These are phyloP conservation scores for Exophiala aquamarina DNA, from an alignment of 2,329 filamentous ascomycete species.

Conservation along the genomic window DNA sequence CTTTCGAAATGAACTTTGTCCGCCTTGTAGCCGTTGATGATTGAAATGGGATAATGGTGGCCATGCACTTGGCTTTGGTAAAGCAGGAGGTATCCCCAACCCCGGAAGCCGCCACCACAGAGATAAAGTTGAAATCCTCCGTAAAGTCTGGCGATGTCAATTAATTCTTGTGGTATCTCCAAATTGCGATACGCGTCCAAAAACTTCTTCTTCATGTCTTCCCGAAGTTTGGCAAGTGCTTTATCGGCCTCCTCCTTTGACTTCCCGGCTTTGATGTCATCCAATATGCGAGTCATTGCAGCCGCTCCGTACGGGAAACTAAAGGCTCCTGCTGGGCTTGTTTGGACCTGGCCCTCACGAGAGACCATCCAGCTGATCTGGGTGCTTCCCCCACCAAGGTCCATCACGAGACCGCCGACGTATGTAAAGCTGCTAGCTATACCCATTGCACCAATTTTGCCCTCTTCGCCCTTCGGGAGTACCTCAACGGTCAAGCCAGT, in stretches of 20 bases:
- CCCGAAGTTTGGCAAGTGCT: slow-evolving; percentile 37
- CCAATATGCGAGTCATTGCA: slow-evolving; percentile 57
- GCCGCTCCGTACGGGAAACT: slow-evolving; percentile 71
- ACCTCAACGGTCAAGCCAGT: slow-evolving; percentile 70
- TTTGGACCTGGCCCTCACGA: slow-evolving; percentile 47
- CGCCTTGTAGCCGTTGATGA: slow-evolving; percentile 77
- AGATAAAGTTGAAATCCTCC: slow-evolving; percentile 72
- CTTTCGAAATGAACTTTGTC: slow-evolving; percentile 70
- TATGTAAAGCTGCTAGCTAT: slow-evolving; percentile 70
- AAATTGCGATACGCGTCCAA: slow-evolving; percentile 56
- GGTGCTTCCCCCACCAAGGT: slow-evolving; percentile 63
- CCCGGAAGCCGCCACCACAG: slow-evolving; percentile 84
- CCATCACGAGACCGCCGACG: slow-evolving; percentile 77
- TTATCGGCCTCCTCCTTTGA: slow-evolving; percentile 30
- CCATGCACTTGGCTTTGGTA: slow-evolving; percentile 68
- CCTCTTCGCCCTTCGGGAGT: slow-evolving; percentile 77
- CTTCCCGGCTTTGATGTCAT: slow-evolving; percentile 41
- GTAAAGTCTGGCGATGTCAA: slow-evolving; percentile 42
- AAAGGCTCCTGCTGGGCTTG: slow-evolving; percentile 56
- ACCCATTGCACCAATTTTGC: slow-evolving; percentile 77
- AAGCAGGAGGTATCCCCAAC: slow-evolving; percentile 88
- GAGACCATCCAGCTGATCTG: slow-evolving; percentile 67
- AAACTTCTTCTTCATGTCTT: slow-evolving; percentile 57
- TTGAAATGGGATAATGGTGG: slow-evolving; percentile 76
- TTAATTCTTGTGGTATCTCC: slow-evolving; percentile 58